A percentile compares a stretch with the other conserved stretches of the same genome.
These are phyloP conservation scores for Schizothecium vesticola DNA, from an alignment of 495 filamentous ascomycete species.

Conservation along the genomic window DNA sequence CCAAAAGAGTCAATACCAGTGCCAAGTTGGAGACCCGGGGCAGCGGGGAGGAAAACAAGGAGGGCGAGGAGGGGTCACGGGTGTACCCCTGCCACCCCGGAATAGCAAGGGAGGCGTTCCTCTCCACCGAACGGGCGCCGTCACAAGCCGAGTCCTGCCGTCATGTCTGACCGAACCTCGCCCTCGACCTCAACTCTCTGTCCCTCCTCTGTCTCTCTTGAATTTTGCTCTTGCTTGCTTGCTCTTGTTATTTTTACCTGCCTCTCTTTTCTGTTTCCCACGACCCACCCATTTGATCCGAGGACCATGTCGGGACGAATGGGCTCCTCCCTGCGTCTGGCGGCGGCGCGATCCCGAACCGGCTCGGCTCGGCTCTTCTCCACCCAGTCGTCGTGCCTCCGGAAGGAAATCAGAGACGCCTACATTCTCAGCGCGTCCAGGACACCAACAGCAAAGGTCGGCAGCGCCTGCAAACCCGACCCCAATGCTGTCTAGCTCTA, in stretches of 20 bases:
- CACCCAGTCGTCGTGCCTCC: conserved; percentile 49
- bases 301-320: conserved; percentile 17
- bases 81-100: not conserved
- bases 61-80: not conserved
- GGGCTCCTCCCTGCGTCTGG: conserved; percentile 15
- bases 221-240: not conserved
- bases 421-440: conserved; percentile 87
- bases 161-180: conserved; percentile 15
- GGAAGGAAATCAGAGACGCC: conserved; percentile 72
- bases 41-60: not conserved
- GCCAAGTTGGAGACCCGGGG: not conserved
- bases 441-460: conserved; percentile 82
- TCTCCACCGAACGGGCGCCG: conserved; percentile 23
- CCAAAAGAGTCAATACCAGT: not conserved
- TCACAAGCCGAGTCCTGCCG: conserved; percentile 35
- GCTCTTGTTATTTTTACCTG: not conserved
- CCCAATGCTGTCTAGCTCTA: conserved; percentile 4
- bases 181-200: conserved; percentile 11
- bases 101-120: not conserved
- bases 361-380: conserved; percentile 59
- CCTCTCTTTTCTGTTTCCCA: not conserved
- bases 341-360: conserved; percentile 14
- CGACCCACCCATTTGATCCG: not conserved
- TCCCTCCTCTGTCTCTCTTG: not conserved
- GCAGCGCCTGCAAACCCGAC: not conserved